phyloP scores from a whole-genome alignment of 2,329 filamentous ascomycete genomes.

The Hypoxylon sp. region DNA sequence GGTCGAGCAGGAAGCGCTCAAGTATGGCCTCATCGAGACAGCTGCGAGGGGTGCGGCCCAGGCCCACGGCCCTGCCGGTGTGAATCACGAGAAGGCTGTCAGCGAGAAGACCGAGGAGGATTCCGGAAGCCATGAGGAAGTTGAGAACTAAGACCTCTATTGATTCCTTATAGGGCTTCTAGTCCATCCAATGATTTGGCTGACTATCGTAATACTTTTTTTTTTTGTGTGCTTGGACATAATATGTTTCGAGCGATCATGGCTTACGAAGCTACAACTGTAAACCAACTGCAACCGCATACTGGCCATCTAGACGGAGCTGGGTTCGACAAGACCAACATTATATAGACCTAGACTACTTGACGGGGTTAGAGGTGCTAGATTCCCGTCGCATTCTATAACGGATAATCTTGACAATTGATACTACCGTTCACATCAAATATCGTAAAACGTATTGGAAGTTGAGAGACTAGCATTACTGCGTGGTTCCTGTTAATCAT shows the following conservation, averaged over 20 bases:
- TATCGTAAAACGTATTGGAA: background rate
- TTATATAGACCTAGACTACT: conserved; percentile 30
- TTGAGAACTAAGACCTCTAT: conserved; percentile 33
- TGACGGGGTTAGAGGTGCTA: background rate
- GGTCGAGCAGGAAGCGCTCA: conserved; percentile 63
- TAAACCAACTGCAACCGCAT: conserved; percentile 8
- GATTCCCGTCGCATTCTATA: conserved; percentile 1
- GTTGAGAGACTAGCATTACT: background rate
- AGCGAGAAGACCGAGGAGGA: conserved; percentile 46
- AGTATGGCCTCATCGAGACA: conserved; percentile 51
- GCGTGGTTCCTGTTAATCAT: background rate
- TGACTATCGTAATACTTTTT: background rate
- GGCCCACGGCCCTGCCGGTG: conserved; percentile 28
- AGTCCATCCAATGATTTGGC: conserved; percentile 19
- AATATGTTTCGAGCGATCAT: conserved; percentile 3
- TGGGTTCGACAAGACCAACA: conserved; percentile 8
- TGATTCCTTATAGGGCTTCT: conserved; percentile 13
- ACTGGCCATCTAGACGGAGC: conserved; percentile 23
- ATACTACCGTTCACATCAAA: background rate
- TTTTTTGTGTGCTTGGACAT: conserved; percentile 8
- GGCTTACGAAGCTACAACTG: conserved; percentile 1
- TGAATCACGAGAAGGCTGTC: conserved; percentile 38
- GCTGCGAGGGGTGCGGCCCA: conserved; percentile 43
- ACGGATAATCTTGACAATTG: conserved; percentile 1
- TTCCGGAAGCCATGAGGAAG: conserved; percentile 42